phyloP scores from a whole-genome alignment of 129 eudicot genomes.

The Flaveria bidentis region DNA sequence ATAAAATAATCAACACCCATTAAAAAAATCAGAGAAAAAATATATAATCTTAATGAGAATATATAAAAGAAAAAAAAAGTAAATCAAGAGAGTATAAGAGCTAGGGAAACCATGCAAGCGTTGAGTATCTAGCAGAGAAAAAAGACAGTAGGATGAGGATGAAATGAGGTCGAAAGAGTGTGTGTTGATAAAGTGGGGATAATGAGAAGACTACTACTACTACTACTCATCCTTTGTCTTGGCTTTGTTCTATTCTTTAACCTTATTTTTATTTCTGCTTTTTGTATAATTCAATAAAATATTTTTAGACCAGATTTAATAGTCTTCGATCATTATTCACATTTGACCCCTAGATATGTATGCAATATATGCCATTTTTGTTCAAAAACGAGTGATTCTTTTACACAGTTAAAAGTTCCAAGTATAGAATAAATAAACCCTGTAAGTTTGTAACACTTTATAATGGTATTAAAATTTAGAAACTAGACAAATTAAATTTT shows the following conservation, averaged over 20 bases:
- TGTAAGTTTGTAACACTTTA: no score
- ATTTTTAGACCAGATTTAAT: neutral
- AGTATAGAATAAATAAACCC: no score
- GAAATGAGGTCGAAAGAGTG: conserved; percentile 41
- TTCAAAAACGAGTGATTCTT: no score
- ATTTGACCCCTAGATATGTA: conserved; percentile 20
- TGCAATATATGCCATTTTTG: neutral
- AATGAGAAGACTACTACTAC: conserved; percentile 38
- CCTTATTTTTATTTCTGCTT: conserved; percentile 20
- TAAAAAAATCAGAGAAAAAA: neutral
- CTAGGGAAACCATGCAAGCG: conserved; percentile 32
- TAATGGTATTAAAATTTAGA: no score
- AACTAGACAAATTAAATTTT: no score
- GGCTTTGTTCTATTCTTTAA: conserved; percentile 27
- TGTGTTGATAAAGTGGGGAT: conserved; percentile 40
- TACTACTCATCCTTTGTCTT: conserved; percentile 37
- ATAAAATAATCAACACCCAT: conserved; percentile 33
- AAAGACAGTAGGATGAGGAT: conserved; percentile 34
- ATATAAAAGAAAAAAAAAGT: neutral
- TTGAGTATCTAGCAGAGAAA: conserved; percentile 16
- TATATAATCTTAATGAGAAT: neutral
- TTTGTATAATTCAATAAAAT: neutral
- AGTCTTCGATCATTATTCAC: conserved; percentile 19
- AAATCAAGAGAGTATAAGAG: neutral
- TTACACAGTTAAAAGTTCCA: no score